Evolutionary conservation across 108 stramenopile genomes (phyloP), one percentile per base, ranked within the genome.

Genomic region (Skeletonema menzelii): DNA sequence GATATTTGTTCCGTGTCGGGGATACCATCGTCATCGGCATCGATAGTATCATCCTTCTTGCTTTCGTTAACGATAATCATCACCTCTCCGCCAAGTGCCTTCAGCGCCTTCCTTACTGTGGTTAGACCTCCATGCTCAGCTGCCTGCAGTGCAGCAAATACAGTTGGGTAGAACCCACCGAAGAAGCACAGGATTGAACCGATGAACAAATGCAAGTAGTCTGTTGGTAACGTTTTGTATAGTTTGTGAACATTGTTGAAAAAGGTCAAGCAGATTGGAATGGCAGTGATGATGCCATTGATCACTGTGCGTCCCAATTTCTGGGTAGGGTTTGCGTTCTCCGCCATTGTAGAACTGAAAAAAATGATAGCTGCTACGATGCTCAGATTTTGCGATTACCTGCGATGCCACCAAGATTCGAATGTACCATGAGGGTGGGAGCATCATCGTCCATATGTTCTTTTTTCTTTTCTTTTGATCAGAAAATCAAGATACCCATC

Each of bases 121-220:
- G 76, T 64, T 24, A 88, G 69, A 27, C 97, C 97, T 37, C 91
- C 83, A 67, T 95, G 81, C 63, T 94, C 86, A 56, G 90, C 92
- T 27, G 96, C 98, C 84, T 97, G 89, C 49, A 95, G 63, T 31
- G 96, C 95, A 8, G 98, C 95, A 82, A 98, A 96, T 11, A 95
- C 72, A 5, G 89, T 82, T 10, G 95, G 94, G 68, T 92, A 98
- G 19, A 92, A 72, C 15, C 98, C 98, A 0, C 98, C 98, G 73
- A 97, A 97, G 90, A 98, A 98, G 73, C 49, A 53, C 24, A 53
- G 20, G 49, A 53, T 19, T 22, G 49, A 0, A 20, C 49, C 49
- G 0, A 19, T 53, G 19, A 53, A 22, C 6, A 53, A n/a, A 20
- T 22, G 49, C 3, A 53, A 0, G 7, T 53, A 53, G 4, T 53